Conservation (phyloP, 1,284 basidiomycete genomes). For the Vanrija sp. region DNA sequence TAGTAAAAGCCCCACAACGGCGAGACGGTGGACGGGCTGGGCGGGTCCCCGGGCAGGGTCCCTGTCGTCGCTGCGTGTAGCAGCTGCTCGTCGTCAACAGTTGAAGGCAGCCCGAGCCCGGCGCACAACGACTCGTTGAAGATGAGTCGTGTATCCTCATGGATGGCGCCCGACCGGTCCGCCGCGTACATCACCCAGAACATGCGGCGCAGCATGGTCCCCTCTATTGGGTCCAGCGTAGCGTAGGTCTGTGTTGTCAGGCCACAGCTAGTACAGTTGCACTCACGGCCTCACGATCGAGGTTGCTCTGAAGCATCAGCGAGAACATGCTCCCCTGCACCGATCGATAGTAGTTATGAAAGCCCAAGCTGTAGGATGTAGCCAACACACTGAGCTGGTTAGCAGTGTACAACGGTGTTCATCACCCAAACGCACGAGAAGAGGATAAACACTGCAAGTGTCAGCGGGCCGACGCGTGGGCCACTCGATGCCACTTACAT, state of each 20-base stretch:
- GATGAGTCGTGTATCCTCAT: not conserved
- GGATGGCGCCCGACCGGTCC: not conserved
- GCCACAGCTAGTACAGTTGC: not conserved
- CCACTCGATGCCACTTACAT: not conserved
- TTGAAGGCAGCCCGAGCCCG: not conserved
- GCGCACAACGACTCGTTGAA: constrained; percentile 2
- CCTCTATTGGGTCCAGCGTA: not conserved
- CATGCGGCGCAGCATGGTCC: constrained; percentile 5
- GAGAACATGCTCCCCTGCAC: constrained; percentile 2
- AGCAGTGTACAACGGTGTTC: not conserved
- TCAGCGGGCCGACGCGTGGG: not conserved
- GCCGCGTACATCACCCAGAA: constrained; percentile 4
- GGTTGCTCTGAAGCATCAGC: not conserved
- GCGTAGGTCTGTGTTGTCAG: not conserved
- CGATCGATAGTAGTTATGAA: not conserved
- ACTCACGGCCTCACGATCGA: not conserved
- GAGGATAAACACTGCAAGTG: not conserved
- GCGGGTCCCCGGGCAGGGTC: not conserved
- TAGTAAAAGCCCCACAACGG: constrained; percentile 3
- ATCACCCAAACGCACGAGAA: not conserved
- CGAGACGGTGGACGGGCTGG: not conserved
- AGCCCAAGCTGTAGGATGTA: not conserved
- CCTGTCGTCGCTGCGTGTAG: not conserved
- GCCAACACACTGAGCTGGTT: not conserved
- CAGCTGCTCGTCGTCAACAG: not conserved